phyloP scores from a whole-genome alignment of 306 rosid genomes.

The Betula pendula region DNA sequence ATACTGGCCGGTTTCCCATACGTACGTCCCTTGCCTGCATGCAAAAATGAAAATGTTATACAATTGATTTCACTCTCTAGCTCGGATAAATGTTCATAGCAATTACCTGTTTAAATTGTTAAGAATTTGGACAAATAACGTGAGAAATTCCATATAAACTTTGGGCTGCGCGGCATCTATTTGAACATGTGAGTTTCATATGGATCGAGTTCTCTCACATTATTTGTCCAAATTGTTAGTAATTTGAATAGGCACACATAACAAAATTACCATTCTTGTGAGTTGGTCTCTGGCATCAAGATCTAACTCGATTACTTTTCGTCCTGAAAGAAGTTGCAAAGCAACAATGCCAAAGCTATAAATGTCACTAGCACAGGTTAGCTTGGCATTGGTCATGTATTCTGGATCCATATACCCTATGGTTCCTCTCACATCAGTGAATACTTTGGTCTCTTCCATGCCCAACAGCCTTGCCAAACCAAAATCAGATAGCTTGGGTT shows the following conservation, averaged over 20 bases:
- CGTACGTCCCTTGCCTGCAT: slow-evolving; percentile 77
- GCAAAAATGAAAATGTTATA: background rate
- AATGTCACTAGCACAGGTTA: slow-evolving; percentile 81
- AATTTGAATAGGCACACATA: too few species aligned
- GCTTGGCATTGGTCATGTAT: slow-evolving; percentile 84
- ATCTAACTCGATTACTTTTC: slow-evolving; percentile 76
- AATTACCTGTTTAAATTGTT: too few species aligned
- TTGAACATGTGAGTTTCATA: too few species aligned
- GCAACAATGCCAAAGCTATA: slow-evolving; percentile 84
- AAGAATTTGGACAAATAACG: too few species aligned
- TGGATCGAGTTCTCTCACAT: too few species aligned
- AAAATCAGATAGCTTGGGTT: slow-evolving; percentile 86
- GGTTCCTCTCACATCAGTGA: slow-evolving; percentile 86
- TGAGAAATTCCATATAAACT: too few species aligned
- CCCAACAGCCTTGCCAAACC: slow-evolving; percentile 80
- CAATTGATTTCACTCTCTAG: background rate
- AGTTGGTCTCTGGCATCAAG: slow-evolving; percentile 85
- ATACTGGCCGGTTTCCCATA: slow-evolving; percentile 54
- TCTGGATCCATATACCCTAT: slow-evolving; percentile 98
- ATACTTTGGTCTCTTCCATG: slow-evolving; percentile 72
- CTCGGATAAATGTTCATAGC: too few species aligned
- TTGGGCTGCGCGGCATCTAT: too few species aligned
- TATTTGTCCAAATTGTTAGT: too few species aligned
- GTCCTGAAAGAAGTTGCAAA: slow-evolving; percentile 82
- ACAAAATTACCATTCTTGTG: slow-evolving; percentile 61